A percentile compares a stretch with the other conserved stretches of the same genome.
Evolutionary conservation across 371 early-diverging fungal species (phyloP).

Genomic region (Mucor ambiguus): DNA sequence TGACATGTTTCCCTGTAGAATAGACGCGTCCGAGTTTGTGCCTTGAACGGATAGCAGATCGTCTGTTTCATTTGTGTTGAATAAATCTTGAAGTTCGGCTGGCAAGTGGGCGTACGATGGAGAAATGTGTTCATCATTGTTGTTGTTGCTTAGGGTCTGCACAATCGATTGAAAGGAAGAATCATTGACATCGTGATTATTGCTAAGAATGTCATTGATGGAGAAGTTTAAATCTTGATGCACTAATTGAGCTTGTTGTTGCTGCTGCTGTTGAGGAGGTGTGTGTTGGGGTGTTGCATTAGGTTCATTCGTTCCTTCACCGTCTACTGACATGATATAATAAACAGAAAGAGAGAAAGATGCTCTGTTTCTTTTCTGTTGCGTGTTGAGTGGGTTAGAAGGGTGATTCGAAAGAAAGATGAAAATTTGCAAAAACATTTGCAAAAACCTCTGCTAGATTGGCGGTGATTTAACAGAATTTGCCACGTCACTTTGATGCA

Average conservation of each 20-base stretch:
- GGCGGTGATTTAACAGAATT: neutral
- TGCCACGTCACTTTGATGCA: neutral
- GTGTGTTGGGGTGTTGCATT: neutral
- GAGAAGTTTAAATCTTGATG: conserved; percentile 31
- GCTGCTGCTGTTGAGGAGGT: conserved; percentile 1
- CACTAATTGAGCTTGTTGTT: conserved; percentile 14
- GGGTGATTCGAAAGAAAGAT: neutral
- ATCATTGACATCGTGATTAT: conserved; percentile 34
- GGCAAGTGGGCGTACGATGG: conserved; percentile 40
- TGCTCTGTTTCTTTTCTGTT: neutral
- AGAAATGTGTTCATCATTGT: conserved; percentile 16
- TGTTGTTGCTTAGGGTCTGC: conserved; percentile 27
- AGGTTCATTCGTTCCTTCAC: conserved; percentile 5
- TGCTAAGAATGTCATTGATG: conserved; percentile 38
- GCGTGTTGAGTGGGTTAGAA: neutral
- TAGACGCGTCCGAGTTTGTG: conserved; percentile 20
- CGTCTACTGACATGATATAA: conserved; percentile 1
- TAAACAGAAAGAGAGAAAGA: neutral
- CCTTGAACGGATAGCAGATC: conserved; percentile 32
- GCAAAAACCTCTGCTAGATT: neutral
- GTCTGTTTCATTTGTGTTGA: conserved; percentile 36
- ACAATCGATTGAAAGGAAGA: conserved; percentile 45
- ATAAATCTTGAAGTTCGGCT: conserved; percentile 43
- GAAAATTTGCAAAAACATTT: neutral
- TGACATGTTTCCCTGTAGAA: conserved; percentile 8